Conservation (phyloP, 768 basidiomycete species). For the Boletus fagicola region DNA sequence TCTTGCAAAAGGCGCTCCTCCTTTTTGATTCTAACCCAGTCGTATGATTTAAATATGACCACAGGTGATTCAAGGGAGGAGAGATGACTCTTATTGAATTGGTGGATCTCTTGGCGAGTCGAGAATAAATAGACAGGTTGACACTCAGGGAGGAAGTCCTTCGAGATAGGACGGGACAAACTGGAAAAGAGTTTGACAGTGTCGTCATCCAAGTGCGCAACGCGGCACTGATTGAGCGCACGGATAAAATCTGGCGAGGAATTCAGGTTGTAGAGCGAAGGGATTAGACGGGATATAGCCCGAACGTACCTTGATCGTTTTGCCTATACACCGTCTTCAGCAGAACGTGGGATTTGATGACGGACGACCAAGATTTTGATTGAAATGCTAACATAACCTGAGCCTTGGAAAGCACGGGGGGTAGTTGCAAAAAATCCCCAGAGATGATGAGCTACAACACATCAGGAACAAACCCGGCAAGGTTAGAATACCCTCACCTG, state of each 20-base stretch:
- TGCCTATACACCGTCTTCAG: neutral
- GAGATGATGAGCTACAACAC: too few relatives aligned
- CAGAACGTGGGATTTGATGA: too few relatives aligned
- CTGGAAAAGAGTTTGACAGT: neutral
- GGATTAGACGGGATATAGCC: too few relatives aligned
- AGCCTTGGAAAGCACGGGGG: too few relatives aligned
- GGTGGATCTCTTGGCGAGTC: neutral
- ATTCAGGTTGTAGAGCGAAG: too few relatives aligned
- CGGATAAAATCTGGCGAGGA: neutral
- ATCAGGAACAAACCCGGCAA: too few relatives aligned
- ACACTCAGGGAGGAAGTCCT: neutral
- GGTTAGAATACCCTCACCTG: too few relatives aligned
- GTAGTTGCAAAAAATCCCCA: too few relatives aligned
- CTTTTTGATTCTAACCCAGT: neutral
- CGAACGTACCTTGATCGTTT: neutral
- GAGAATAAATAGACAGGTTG: neutral
- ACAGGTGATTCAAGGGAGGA: neutral
- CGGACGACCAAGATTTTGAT: too few relatives aligned
- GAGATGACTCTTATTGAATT: neutral
- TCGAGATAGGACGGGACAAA: neutral
- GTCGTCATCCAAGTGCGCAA: neutral
- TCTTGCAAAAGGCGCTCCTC: too few relatives aligned
- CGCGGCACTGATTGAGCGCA: neutral
- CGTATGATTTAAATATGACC: neutral
- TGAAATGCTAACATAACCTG: too few relatives aligned